Evolutionary conservation across 2,329 filamentous ascomycete genomes (phyloP), one percentile per base, ranked within the genome.

Genomic region (Colletotrichum limetticola): DNA sequence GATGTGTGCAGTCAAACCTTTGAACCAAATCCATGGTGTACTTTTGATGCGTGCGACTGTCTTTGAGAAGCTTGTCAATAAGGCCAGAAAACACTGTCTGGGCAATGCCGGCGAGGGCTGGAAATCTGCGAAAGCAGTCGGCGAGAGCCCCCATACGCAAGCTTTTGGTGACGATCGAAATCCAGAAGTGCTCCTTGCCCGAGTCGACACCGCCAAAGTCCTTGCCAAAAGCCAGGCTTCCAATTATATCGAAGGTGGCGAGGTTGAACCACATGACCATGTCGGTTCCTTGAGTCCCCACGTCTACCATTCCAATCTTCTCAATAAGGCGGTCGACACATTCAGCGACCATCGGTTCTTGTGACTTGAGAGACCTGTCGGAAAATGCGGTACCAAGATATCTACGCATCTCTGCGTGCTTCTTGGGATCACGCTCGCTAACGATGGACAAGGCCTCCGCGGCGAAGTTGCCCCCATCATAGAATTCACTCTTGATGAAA

Each of bases 21-120:
- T 68, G 58, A 28, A 68, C 58, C 28, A 68, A 9, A 9, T 68
- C 30, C 58, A 63, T 68, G 5, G 58, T 68, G 19, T 68, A 55
- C 8, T 49, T 9, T 9, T 68, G 26, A 14, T 68, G 66, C 24
- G 12, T 57, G 0, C 66, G 46, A 3, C n/a, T 63, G 32, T 68
- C 58, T 4, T 30, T 32, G 4, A 68, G 55, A 11, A 68, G 14
- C 46, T 56, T 52, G 2, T 37, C 28, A 2, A 68, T 22, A 2
- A 62, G 32, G 9, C 46, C 30, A 2, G 66, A 26, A 24, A 62
- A 63, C 11, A 32, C 11, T 1, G 8, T 55, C 30, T 56, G 42
- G 3, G 30, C 22, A 4, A 63, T 14, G 9, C 19, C 24, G 7
- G 28, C 30, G 22, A 63, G 8, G 0, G 30, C 12, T n/a, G 58